Percentiles rank a stretch among this genome's conserved stretches.
These are phyloP conservation scores for Phytophthora colocasiae DNA, from an alignment of 352 stramenopile species.

Conservation along the genomic window DNA sequence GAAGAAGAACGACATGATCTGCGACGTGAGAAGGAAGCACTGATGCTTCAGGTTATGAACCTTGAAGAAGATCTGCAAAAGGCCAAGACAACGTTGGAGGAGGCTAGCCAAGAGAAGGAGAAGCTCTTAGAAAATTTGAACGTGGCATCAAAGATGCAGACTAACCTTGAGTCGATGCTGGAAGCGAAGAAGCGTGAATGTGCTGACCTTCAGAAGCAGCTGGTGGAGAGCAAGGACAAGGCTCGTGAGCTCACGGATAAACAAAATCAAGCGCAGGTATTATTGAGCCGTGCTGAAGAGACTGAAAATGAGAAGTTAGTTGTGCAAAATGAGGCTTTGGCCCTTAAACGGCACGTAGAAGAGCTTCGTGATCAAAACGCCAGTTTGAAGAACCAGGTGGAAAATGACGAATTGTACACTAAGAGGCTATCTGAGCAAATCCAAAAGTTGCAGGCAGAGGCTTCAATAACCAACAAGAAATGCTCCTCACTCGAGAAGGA, in stretches of 20 bases:
- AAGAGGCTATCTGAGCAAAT: slow-evolving; percentile 64
- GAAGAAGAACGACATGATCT: slow-evolving; percentile 72
- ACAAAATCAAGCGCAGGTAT: slow-evolving; percentile 43
- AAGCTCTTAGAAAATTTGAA: slow-evolving; percentile 51
- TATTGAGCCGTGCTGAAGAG: slow-evolving; percentile 58
- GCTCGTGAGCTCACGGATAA: slow-evolving; percentile 49
- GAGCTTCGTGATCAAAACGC: slow-evolving; percentile 73
- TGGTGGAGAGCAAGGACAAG: slow-evolving; percentile 58
- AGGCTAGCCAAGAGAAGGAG: slow-evolving; percentile 52
- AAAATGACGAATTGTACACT: slow-evolving; percentile 50
- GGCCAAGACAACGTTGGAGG: slow-evolving; percentile 44
- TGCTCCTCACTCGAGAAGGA: slow-evolving; percentile 58
- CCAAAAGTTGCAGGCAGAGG: slow-evolving; percentile 54
- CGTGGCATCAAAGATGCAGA: slow-evolving; percentile 45
- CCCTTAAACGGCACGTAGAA: slow-evolving; percentile 63
- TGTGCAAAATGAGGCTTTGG: slow-evolving; percentile 66
- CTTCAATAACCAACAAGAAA: slow-evolving; percentile 39
- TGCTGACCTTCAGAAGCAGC: slow-evolving; percentile 45
- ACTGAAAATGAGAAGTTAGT: slow-evolving; percentile 74
- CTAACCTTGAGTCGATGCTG: slow-evolving; percentile 52
- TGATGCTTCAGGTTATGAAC: slow-evolving; percentile 61
- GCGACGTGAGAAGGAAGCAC: slow-evolving; percentile 58
- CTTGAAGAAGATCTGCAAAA: slow-evolving; percentile 69
- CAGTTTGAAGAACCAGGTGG: slow-evolving; percentile 58
- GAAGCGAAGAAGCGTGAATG: slow-evolving; percentile 66